phyloP scores from a whole-genome alignment of 2,329 filamentous ascomycete genomes.

The Incumbomyces delicatus region DNA sequence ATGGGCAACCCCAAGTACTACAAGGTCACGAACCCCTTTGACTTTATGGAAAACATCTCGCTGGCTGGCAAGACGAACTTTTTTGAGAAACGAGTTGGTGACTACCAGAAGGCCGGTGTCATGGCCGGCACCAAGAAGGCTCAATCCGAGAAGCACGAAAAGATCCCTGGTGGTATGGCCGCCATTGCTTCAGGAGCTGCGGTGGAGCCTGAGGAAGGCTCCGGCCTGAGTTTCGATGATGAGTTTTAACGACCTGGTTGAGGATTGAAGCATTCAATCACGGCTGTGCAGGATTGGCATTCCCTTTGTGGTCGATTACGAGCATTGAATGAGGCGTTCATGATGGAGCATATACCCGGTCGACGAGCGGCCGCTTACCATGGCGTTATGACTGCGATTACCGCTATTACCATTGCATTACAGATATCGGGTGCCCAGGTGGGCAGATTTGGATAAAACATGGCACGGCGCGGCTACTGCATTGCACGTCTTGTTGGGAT shows the following conservation, averaged over 20 bases:
- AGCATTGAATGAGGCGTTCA: neutral
- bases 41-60: conserved; percentile 99
- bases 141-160: conserved; percentile 49
- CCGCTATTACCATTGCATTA: neutral
- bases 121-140: conserved; percentile 80
- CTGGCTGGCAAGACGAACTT: conserved; percentile 99
- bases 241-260: conserved; percentile 62
- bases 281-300: neutral
- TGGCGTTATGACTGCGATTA: neutral
- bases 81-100: conserved; percentile 99
- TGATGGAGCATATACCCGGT: neutral
- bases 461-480: too few relatives aligned
- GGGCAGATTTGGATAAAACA: neutral
- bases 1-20: conserved; percentile 93
- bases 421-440: neutral
- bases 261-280: neutral
- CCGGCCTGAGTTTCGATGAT: conserved; percentile 84
- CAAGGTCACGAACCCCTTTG: conserved; percentile 89
- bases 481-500: too few relatives aligned
- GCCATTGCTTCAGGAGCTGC: conserved; percentile 37
- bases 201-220: conserved; percentile 23
- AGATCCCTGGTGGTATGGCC: conserved; percentile 29
- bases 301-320: neutral
- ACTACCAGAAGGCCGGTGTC: conserved; percentile 99
- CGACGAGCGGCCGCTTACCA: neutral